phyloP scores from a whole-genome alignment of 345 rosid genomes.

The Sisymbrium irio region DNA sequence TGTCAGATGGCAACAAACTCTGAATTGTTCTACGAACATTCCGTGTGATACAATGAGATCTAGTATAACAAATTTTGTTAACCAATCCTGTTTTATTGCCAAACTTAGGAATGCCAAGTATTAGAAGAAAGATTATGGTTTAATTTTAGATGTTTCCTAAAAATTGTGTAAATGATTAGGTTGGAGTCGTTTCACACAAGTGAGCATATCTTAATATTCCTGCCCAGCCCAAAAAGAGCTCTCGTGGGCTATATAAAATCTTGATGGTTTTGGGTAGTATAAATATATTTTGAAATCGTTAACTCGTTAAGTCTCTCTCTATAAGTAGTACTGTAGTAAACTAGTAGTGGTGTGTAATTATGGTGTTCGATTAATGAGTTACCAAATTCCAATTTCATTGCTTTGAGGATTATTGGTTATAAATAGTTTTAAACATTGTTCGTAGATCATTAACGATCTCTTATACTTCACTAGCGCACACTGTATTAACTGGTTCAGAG shows the following conservation, averaged over 20 bases:
- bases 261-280: neutral
- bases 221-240: neutral
- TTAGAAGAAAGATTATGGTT: neutral
- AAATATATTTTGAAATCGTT: neutral
- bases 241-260: conserved; percentile 2
- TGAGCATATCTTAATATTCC: neutral
- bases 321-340: neutral
- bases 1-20: conserved; percentile 22
- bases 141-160: neutral
- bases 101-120: neutral
- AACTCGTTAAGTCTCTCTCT: neutral
- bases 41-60: conserved; percentile 8
- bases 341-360: neutral
- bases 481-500: neutral
- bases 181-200: neutral
- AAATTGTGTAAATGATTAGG: neutral
- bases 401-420: neutral
- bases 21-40: conserved; percentile 29
- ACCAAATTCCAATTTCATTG: neutral
- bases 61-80: neutral
- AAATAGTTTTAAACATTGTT: neutral
- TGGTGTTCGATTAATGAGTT: neutral
- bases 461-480: neutral
- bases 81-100: neutral
- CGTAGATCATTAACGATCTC: neutral